phyloP scores from a whole-genome alignment of 352 stramenopile species.

The Thalassiosira mediterranea region DNA sequence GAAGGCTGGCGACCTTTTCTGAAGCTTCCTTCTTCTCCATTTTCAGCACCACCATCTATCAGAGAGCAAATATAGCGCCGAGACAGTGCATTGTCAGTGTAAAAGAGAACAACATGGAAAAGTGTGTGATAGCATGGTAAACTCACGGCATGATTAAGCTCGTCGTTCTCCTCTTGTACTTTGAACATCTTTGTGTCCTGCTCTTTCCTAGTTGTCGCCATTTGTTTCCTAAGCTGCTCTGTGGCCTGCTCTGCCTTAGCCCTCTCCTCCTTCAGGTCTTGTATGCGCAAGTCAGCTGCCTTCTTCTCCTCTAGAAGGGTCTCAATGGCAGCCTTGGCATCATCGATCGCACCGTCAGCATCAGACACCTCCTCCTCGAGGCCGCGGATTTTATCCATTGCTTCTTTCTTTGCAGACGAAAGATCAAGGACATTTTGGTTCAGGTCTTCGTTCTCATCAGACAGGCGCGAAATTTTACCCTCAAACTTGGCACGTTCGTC shows the following conservation, averaged over 20 bases:
- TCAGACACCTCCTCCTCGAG: conserved; percentile 57
- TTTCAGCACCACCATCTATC: conserved; percentile 49
- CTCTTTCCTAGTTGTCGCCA: conserved; percentile 47
- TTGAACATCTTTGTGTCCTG: conserved; percentile 50
- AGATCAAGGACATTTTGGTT: conserved; percentile 40
- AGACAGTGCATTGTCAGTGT: too few relatives aligned
- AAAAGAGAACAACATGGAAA: too few relatives aligned
- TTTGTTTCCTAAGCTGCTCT: conserved; percentile 54
- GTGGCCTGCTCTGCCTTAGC: conserved; percentile 32
- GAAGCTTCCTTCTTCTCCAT: conserved; percentile 57
- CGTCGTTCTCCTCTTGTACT: conserved; percentile 44
- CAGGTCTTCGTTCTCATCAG: conserved; percentile 46
- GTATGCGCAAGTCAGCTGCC: conserved; percentile 41
- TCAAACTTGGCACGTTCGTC: conserved; percentile 30
- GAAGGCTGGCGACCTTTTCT: conserved; percentile 48
- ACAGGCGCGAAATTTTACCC: conserved; percentile 33
- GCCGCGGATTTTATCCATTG: conserved; percentile 62
- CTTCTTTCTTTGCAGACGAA: conserved; percentile 35
- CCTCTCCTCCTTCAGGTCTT: conserved; percentile 49
- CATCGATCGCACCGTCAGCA: conserved; percentile 54
- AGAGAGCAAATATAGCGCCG: too few relatives aligned
- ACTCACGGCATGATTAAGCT: conserved; percentile 50
- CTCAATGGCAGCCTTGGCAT: conserved; percentile 56
- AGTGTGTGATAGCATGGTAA: too few relatives aligned
- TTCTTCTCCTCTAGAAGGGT: conserved; percentile 54